Evolutionary conservation across 805 yeast species (phyloP).

Genomic region (Pichia insulana): DNA sequence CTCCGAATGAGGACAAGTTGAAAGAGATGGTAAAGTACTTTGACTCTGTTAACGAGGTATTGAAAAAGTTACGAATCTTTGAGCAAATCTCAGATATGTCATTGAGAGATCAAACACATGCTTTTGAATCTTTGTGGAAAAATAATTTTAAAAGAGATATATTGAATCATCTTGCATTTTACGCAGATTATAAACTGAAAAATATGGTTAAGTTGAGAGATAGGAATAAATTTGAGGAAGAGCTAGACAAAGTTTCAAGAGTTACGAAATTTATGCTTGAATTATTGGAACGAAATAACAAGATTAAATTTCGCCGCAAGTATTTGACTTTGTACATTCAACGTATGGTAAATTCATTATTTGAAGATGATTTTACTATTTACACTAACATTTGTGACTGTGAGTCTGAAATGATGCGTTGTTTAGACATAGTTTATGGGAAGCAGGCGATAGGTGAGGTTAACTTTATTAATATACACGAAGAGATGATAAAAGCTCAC

Average conservation of each 20-base stretch:
- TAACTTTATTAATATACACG: not conserved
- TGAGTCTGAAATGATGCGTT: not conserved
- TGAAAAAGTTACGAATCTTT: too few species aligned
- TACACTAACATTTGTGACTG: constrained; percentile 5
- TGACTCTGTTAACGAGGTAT: not conserved
- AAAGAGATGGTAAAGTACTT: constrained; percentile 4
- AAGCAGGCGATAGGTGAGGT: not conserved
- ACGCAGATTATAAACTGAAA: constrained; percentile 3
- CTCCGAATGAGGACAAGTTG: constrained; percentile 3
- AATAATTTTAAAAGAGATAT: constrained; percentile 4
- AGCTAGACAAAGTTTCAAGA: not conserved
- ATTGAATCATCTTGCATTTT: not conserved
- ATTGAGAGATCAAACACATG: not conserved
- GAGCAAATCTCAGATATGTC: not conserved
- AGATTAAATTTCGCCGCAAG: not conserved
- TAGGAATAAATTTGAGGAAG: constrained; percentile 4
- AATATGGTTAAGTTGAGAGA: constrained; percentile 2
- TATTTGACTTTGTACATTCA: not conserved
- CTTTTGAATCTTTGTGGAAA: not conserved
- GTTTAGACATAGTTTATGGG: not conserved
- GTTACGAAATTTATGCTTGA: not conserved
- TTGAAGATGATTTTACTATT: not conserved
- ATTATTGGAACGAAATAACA: not conserved
- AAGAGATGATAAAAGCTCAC: not conserved
- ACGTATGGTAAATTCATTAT: constrained; percentile 1